Evolutionary conservation across 2,329 filamentous ascomycete genomes (phyloP).

Genomic region (Exserohilum rostratum): DNA sequence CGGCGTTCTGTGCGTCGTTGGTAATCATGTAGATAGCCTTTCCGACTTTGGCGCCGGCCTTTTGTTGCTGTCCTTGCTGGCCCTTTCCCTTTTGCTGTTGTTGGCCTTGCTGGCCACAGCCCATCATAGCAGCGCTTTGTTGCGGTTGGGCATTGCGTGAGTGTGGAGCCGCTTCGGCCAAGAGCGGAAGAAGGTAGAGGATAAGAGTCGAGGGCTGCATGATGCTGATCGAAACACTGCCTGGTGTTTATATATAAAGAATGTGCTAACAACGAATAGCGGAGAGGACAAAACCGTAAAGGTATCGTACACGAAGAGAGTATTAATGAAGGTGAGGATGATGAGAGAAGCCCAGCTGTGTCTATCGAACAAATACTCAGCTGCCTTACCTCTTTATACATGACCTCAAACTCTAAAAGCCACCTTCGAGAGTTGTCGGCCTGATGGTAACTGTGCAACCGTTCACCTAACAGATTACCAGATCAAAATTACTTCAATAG

Average conservation of each 20-base stretch:
- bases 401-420: background rate
- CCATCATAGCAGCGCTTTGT: background rate
- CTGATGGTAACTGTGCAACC: background rate
- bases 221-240: background rate
- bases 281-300: background rate
- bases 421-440: background rate
- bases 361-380: background rate
- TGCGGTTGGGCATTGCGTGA: background rate
- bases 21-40: slow-evolving; percentile 64
- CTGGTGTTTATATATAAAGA: background rate
- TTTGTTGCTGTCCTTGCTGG: background rate
- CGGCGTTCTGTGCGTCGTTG: slow-evolving; percentile 58
- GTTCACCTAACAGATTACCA: slow-evolving; percentile 13
- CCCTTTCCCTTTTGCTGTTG: slow-evolving; percentile 1
- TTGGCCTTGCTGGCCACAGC: background rate
- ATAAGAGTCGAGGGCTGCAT: background rate
- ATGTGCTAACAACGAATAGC: background rate
- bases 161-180: slow-evolving; percentile 11
- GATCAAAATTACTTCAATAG: slow-evolving; percentile 12
- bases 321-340: background rate
- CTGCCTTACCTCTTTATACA: background rate
- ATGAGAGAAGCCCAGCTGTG: background rate
- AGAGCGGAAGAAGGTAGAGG: slow-evolving; percentile 7
- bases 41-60: slow-evolving; percentile 11
- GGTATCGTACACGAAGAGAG: too few species aligned